Evolutionary conservation across 2,329 filamentous ascomycete species (phyloP).

Genomic region (Phyllosticta citrichinensis): DNA sequence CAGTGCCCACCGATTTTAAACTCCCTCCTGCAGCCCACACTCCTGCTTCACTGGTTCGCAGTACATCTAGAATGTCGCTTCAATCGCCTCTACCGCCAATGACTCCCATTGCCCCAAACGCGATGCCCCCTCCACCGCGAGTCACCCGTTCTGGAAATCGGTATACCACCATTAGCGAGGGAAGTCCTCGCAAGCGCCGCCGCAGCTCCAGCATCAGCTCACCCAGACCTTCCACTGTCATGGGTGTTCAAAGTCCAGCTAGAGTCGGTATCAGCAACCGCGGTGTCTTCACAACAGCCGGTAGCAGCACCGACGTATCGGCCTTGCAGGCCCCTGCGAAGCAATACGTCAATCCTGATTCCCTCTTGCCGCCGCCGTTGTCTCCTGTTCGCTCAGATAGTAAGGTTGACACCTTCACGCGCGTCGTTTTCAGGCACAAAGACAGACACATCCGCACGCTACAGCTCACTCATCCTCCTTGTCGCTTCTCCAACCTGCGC

Average conservation of each 20-base stretch:
- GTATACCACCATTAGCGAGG: not conserved
- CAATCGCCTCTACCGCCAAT: not conserved
- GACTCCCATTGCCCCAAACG: not conserved
- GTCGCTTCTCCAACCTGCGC: too few relatives aligned
- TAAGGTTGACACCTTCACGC: not conserved
- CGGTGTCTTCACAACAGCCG: constrained; percentile 3
- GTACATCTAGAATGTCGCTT: not conserved
- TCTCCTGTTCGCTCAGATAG: not conserved
- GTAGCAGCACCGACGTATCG: not conserved
- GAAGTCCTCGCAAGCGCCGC: not conserved
- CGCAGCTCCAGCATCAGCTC: not conserved
- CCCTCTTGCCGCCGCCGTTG: not conserved
- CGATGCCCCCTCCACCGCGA: not conserved
- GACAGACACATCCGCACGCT: not conserved
- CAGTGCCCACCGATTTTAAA: not conserved
- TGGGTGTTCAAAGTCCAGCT: not conserved
- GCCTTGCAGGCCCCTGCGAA: not conserved
- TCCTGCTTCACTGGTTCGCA: not conserved
- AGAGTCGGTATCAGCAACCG: constrained; percentile 6
- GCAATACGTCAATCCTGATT: not conserved
- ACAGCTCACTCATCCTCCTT: too few relatives aligned
- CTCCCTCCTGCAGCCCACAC: not conserved
- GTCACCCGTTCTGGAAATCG: not conserved
- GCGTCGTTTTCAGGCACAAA: not conserved
- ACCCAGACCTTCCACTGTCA: not conserved